Evolutionary conservation across 2,329 filamentous ascomycete genomes (phyloP), one percentile per base, ranked within the genome.

Genomic region (Moelleriella libera): DNA sequence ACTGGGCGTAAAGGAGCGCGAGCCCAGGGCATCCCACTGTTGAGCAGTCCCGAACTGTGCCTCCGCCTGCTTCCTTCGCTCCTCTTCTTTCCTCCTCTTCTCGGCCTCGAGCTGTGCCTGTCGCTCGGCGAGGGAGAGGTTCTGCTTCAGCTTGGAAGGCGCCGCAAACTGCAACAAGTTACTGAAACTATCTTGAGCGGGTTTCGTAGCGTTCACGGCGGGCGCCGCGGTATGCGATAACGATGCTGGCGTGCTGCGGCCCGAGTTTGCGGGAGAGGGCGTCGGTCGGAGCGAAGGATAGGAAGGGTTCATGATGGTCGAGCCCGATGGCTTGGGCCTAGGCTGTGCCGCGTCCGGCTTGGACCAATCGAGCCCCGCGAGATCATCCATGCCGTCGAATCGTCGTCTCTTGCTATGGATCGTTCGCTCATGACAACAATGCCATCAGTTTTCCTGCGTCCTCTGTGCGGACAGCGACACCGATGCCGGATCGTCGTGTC

Each of bases 81-180:
- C 83, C 49, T 82, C 83, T 51, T 88, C 85, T 61, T 90, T 85
- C 60, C 70, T 78, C 34, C 75, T 71, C 65, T 79, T 86, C 63
- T 83, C 78, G 4, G 71, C 75, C 53, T 80, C 74, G 39, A 83
- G 63, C 50, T 76, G 78, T 52, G 79, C 76, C 63, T 87, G 85
- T 57, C 88, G 82, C 63, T 94, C 86, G 53, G 85, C 78, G 54
- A 95, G 66, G 51, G 79, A 83, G 12, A 96, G 70, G 53, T 84
- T 92, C 62, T 80, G 83, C 31, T 74, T 76, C 47, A 67, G 65
- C 61, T 81, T 82, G 45, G 74, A 67, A 12, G 44, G 42, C 5
- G 61, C 55, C 12, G 62, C 63, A 57, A 83, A 80, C 54, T 74
- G 80, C 51, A 88, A 71, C 46, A 92, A 69, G 57, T 81, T 84